These are phyloP conservation scores for Cercospora canescens DNA, from an alignment of 2,329 filamentous ascomycete genomes.

Conservation along the genomic window DNA sequence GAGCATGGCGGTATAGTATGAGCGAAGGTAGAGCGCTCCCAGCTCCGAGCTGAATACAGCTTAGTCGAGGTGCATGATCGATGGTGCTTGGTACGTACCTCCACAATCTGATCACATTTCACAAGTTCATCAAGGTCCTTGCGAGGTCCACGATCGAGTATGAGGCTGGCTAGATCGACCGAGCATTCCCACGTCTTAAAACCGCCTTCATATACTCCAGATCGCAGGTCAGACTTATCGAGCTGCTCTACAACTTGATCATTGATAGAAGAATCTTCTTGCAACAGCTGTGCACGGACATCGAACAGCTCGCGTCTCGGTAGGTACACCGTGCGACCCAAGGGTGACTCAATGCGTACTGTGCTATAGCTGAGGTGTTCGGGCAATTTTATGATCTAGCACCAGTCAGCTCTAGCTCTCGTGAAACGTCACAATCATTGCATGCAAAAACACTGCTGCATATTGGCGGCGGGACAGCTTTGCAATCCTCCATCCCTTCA, in stretches of 20 bases:
- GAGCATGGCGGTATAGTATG: conserved; percentile 65
- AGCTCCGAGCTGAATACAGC: conserved; percentile 64
- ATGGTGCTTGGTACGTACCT: conserved; percentile 35
- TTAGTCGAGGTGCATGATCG: neutral
- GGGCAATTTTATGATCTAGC: conserved; percentile 60
- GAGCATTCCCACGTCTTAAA: conserved; percentile 92
- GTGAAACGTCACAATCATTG: neutral
- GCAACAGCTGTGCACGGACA: conserved; percentile 78
- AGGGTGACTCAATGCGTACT: conserved; percentile 61
- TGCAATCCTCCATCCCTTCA: neutral
- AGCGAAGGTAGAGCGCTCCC: conserved; percentile 74
- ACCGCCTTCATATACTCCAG: conserved; percentile 81
- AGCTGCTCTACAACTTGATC: conserved; percentile 59
- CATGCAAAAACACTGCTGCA: neutral
- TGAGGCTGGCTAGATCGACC: conserved; percentile 71
- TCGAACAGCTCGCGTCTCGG: conserved; percentile 80
- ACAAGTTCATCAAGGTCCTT: conserved; percentile 52
- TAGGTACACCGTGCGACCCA: conserved; percentile 55
- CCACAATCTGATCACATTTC: conserved; percentile 51
- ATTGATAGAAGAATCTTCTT: conserved; percentile 53
- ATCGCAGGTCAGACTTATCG: conserved; percentile 72
- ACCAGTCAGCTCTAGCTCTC: neutral
- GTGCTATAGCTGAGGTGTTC: conserved; percentile 72
- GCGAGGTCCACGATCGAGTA: conserved; percentile 50
- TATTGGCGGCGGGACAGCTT: neutral